A percentile compares a stretch with the other conserved stretches of the same genome.
These are phyloP conservation scores for Diutina rugosa DNA, from an alignment of 1,139 yeast species.

Conservation along the genomic window DNA sequence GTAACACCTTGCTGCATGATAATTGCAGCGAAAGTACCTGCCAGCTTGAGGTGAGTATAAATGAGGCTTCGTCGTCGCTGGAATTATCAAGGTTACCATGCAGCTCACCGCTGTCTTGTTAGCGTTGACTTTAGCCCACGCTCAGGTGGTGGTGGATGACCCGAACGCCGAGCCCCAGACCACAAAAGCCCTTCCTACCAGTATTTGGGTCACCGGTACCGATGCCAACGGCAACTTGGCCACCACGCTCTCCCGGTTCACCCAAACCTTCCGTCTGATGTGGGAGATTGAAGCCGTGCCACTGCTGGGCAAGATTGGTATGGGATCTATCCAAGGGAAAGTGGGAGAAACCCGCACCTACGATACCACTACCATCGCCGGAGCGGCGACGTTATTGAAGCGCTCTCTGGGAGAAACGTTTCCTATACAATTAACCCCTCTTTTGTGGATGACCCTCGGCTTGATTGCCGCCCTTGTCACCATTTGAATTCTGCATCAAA, in stretches of 20 bases:
- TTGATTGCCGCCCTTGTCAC: background rate
- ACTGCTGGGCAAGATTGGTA: background rate
- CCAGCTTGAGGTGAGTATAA: background rate
- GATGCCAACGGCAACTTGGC: background rate
- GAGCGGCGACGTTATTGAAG: background rate
- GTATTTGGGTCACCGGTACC: background rate
- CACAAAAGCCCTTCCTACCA: conserved; percentile 3
- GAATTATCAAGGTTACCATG: background rate
- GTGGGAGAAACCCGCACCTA: background rate
- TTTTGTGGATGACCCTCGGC: background rate
- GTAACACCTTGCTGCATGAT: background rate
- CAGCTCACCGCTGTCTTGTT: background rate
- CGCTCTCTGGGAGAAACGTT: background rate
- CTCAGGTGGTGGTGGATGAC: background rate
- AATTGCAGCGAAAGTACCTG: background rate
- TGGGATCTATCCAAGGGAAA: background rate
- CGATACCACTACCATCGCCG: background rate
- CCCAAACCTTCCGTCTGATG: background rate
- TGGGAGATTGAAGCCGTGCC: background rate
- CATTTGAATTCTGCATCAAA: background rate
- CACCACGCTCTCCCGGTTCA: background rate
- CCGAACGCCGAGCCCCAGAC: conserved; percentile 7
- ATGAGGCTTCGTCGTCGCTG: background rate
- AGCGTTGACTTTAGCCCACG: background rate
- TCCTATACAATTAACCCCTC: background rate